A percentile compares a stretch with the other conserved stretches of the same genome.
These are phyloP conservation scores for Paxillus ammoniavirescens DNA, from an alignment of 768 basidiomycete genomes.

Conservation along the genomic window DNA sequence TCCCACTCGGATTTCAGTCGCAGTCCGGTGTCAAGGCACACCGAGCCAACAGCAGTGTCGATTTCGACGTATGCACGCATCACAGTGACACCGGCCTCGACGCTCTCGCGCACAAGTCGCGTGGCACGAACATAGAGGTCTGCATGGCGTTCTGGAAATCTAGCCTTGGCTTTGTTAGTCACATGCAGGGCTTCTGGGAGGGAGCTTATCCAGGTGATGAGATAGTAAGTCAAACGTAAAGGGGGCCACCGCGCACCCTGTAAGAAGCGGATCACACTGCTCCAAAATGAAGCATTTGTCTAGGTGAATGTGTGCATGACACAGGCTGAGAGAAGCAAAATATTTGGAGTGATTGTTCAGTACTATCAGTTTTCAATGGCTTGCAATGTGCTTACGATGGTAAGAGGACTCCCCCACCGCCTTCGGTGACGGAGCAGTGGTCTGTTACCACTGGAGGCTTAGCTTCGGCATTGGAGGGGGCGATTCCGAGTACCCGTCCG, in stretches of 20 bases:
- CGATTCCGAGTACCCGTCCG: conserved; percentile 27
- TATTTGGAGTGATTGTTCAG: conserved; percentile 11
- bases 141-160: conserved; percentile 40
- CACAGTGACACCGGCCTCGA: conserved; percentile 59
- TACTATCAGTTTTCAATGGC: neutral
- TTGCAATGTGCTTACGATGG: conserved; percentile 27
- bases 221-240: neutral
- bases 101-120: conserved; percentile 53
- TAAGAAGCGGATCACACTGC: conserved; percentile 47
- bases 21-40: conserved; percentile 54
- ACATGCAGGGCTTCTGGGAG: conserved; percentile 55
- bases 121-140: conserved; percentile 54
- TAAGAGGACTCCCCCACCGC: conserved; percentile 29
- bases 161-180: conserved; percentile 50
- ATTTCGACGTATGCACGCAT: conserved; percentile 73
- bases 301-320: conserved; percentile 65
- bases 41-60: conserved; percentile 50
- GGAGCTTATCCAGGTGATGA: conserved; percentile 34
- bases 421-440: conserved; percentile 13
- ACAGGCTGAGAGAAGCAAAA: conserved; percentile 34
- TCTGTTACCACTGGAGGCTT: neutral
- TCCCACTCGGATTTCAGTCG: conserved; percentile 45
- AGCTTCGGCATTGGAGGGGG: conserved; percentile 10
- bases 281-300: conserved; percentile 69
- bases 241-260: conserved; percentile 42